A percentile compares a stretch with the other conserved stretches of the same genome.
These are phyloP conservation scores for Adansonia digitata DNA, from an alignment of 345 rosid species.

Conservation along the genomic window DNA sequence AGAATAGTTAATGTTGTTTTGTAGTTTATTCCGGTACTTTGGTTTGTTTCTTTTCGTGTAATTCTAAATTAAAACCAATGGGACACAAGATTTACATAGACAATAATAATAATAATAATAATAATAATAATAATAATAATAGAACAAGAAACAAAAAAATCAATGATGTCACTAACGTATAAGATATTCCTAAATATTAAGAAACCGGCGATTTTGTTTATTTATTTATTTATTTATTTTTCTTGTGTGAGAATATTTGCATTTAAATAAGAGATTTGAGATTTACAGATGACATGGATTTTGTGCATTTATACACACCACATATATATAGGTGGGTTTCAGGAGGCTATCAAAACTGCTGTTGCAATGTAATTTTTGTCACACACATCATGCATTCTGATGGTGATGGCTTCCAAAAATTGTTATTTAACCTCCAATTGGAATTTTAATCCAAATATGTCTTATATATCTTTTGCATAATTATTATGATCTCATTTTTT, in stretches of 20 bases:
- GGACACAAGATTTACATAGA: background rate
- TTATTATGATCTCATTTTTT: too few relatives aligned
- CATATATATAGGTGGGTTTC: conserved; percentile 4
- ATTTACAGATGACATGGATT: conserved; percentile 3
- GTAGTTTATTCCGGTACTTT: conserved; percentile 8
- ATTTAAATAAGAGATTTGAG: conserved; percentile 17
- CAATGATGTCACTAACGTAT: background rate
- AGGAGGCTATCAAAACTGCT: conserved; percentile 6
- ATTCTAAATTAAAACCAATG: background rate
- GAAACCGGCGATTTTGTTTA: too few relatives aligned
- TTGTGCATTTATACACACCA: background rate
- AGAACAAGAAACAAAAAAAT: background rate
- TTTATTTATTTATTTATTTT: too few relatives aligned
- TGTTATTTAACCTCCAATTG: background rate
- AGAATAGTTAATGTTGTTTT: background rate
- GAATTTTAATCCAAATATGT: background rate
- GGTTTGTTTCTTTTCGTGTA: background rate
- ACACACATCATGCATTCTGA: conserved; percentile 11
- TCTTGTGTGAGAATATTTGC: conserved; percentile 11
- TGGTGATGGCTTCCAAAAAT: background rate
- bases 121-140: too few relatives aligned
- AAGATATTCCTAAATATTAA: background rate
- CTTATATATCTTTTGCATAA: too few relatives aligned
- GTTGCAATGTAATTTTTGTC: conserved; percentile 9
- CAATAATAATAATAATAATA: background rate